Evolutionary conservation across 495 filamentous ascomycete genomes (phyloP).

Genomic region (Lasiosphaeria ovina): DNA sequence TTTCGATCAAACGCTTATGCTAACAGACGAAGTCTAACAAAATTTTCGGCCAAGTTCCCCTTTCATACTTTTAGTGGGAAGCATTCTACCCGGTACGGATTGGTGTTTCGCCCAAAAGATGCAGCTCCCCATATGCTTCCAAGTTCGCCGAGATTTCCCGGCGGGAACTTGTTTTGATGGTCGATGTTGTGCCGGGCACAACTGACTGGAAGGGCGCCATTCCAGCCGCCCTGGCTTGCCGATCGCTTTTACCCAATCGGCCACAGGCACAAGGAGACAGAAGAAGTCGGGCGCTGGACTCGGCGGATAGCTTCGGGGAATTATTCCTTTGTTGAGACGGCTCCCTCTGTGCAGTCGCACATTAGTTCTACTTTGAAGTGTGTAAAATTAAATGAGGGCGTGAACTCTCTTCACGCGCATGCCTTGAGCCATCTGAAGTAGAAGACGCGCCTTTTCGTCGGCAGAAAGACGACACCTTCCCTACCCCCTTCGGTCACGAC

Average conservation of each 20-base stretch:
- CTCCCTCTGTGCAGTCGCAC: constrained; percentile 9
- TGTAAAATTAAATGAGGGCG: constrained; percentile 34
- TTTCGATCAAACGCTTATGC: no score
- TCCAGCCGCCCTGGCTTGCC: neutral
- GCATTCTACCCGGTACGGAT: constrained; percentile 1
- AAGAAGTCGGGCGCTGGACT: neutral
- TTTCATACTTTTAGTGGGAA: no score
- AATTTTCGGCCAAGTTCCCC: no score
- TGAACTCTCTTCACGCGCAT: constrained; percentile 32
- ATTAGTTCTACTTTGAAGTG: constrained; percentile 21
- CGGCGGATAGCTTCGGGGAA: constrained; percentile 13
- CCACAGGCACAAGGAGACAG: neutral
- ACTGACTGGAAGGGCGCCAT: neutral
- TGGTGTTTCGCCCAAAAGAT: no score
- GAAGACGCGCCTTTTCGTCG: constrained; percentile 15
- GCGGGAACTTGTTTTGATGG: neutral
- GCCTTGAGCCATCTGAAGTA: constrained; percentile 34
- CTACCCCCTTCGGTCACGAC: constrained; percentile 4
- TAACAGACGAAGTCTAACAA: no score
- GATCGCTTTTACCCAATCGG: neutral
- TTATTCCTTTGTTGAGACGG: constrained; percentile 5
- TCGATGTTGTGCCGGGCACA: neutral
- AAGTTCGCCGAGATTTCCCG: neutral
- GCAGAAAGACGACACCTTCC: constrained; percentile 5
- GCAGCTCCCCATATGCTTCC: no score